Percentiles rank a stretch among this genome's conserved stretches.
Evolutionary conservation across 495 filamentous ascomycete genomes (phyloP).

Genomic region (Rhypophila decipiens): DNA sequence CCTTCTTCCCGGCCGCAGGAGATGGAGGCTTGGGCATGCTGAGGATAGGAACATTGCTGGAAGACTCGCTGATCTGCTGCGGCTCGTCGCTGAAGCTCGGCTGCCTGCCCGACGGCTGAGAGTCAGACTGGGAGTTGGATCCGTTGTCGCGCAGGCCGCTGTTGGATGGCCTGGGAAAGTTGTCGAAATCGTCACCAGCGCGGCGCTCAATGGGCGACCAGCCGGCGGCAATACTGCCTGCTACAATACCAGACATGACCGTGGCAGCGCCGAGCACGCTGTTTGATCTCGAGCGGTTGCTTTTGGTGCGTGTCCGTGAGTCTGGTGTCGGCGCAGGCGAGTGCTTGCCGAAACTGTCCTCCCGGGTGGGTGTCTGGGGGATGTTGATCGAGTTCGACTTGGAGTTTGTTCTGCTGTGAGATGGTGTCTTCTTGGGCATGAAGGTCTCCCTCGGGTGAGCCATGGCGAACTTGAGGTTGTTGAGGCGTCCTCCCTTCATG

Average conservation of each 20-base stretch:
- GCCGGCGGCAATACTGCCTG: slow-evolving; percentile 72
- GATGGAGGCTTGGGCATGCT: slow-evolving; percentile 34
- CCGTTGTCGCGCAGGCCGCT: slow-evolving; percentile 2
- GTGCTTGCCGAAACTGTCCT: slow-evolving; percentile 42
- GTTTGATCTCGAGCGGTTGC: slow-evolving; percentile 77
- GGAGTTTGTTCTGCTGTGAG: slow-evolving; percentile 53
- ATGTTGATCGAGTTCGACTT: slow-evolving; percentile 54
- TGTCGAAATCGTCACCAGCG: slow-evolving; percentile 19
- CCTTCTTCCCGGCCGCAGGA: slow-evolving; percentile 22
- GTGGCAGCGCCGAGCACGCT: slow-evolving; percentile 77
- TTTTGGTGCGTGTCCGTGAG: slow-evolving; percentile 58
- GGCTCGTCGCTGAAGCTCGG: slow-evolving; percentile 33
- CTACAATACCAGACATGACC: slow-evolving; percentile 83
- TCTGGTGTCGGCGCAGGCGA: slow-evolving; percentile 62
- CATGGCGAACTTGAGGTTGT: slow-evolving; percentile 77
- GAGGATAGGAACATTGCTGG: slow-evolving; percentile 34
- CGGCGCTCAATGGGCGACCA: slow-evolving; percentile 76
- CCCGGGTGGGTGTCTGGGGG: slow-evolving; percentile 62
- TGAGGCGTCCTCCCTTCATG: slow-evolving; percentile 85
- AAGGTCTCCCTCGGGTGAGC: slow-evolving; percentile 71
- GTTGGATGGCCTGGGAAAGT: slow-evolving; percentile 13
- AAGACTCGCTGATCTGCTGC: slow-evolving; percentile 23
- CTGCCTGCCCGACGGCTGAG: slow-evolving; percentile 17
- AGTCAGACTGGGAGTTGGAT: slow-evolving; percentile 2
- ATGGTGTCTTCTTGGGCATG: slow-evolving; percentile 64